Percentiles rank a stretch among this genome's conserved stretches.
Evolutionary conservation across 2,329 filamentous ascomycete genomes (phyloP).

Genomic region (Colletotrichum gloeosporioides): DNA sequence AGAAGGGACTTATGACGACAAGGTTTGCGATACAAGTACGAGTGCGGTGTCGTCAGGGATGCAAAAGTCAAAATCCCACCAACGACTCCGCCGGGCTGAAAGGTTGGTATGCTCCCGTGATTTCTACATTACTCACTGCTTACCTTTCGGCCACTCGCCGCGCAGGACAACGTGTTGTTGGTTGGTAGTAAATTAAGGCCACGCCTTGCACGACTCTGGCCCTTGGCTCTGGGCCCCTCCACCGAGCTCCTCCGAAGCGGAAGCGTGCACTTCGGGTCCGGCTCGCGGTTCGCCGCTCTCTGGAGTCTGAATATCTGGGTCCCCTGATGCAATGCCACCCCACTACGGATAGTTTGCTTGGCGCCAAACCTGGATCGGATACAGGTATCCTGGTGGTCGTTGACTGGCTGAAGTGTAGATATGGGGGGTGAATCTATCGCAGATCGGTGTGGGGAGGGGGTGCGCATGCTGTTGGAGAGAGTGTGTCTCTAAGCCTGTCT

Average conservation of each 20-base stretch:
- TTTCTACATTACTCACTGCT: neutral
- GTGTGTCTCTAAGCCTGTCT: neutral
- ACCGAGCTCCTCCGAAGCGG: constrained; percentile 9
- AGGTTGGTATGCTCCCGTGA: neutral
- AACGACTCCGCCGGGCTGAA: neutral
- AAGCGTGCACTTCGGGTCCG: constrained; percentile 9
- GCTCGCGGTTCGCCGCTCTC: neutral
- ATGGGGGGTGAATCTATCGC: neutral
- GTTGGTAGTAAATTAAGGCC: neutral
- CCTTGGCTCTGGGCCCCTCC: neutral
- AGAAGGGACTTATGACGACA: constrained; percentile 1
- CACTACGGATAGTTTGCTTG: constrained; percentile 18
- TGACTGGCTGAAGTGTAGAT: neutral
- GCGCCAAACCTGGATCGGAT: constrained; percentile 8
- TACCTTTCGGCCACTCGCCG: neutral
- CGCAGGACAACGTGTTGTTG: neutral
- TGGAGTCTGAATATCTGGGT: neutral
- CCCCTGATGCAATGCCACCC: constrained; percentile 12
- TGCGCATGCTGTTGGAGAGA: neutral
- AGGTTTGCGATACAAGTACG: constrained; percentile 2
- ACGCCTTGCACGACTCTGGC: neutral
- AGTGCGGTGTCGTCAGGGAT: constrained; percentile 1
- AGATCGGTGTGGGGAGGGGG: neutral
- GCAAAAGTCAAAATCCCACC: constrained; percentile 13
- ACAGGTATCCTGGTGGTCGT: neutral